A percentile compares a stretch with the other conserved stretches of the same genome.
Conservation (phyloP, 2,329 filamentous ascomycete species). For the Colletotrichum higginsianum region DNA sequence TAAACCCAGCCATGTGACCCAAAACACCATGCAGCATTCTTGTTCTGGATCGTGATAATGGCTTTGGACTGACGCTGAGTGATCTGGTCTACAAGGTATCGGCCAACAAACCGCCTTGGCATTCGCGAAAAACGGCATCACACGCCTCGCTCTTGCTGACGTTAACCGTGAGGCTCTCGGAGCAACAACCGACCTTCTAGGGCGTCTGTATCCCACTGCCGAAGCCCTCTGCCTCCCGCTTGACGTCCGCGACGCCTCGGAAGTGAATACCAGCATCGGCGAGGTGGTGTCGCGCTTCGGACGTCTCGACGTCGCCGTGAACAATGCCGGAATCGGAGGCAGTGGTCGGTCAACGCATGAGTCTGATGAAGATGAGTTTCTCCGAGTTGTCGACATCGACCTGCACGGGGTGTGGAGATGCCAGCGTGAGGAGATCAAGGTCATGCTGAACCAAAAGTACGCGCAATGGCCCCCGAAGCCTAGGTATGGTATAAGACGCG, state of each 20-base stretch:
- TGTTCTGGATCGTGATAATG: too few relatives aligned
- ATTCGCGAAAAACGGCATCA: conserved; percentile 64
- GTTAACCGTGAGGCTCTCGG: conserved; percentile 55
- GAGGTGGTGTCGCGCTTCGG: conserved; percentile 62
- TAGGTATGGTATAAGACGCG: neutral
- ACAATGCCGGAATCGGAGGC: conserved; percentile 68
- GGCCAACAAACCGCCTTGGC: conserved; percentile 62
- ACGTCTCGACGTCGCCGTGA: conserved; percentile 69
- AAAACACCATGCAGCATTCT: too few relatives aligned
- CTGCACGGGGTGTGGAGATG: conserved; percentile 71
- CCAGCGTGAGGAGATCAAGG: conserved; percentile 65
- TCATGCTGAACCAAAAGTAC: conserved; percentile 67
- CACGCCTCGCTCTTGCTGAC: conserved; percentile 62
- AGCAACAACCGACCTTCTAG: conserved; percentile 52
- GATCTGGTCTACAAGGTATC: conserved; percentile 56
- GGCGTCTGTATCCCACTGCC: conserved; percentile 55
- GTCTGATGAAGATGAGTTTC: conserved; percentile 62
- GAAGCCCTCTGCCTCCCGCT: conserved; percentile 57
- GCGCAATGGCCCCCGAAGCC: conserved; percentile 3
- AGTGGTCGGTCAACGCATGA: conserved; percentile 60
- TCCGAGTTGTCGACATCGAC: conserved; percentile 66
- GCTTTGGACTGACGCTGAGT: neutral
- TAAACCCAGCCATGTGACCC: conserved; percentile 42
- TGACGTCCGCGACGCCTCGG: conserved; percentile 61
- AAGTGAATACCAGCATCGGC: conserved; percentile 60